Base-by-base conservation (phyloP, 306 rosid genomes). In the Parietaria judaica region DNA sequence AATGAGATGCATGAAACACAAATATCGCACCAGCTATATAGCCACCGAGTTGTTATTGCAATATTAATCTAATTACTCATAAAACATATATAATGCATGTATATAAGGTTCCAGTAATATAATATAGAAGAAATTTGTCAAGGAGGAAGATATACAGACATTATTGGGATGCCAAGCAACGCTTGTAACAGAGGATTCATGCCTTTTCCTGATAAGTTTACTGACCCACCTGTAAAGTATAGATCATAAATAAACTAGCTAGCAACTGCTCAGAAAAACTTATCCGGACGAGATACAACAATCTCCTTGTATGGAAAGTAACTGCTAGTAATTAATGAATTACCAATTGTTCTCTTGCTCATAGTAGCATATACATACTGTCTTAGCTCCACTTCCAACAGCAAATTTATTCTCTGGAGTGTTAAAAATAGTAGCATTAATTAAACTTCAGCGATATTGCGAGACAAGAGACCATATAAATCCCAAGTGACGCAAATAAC, bases 121-220 rank as follows among this genome's bases (percentile, higher is more conserved):
- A n/a, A n/a, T n/a, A n/a, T n/a, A n/a, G n/a, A 39, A 50, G 7
- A 38, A 14, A 54, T 8, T 44, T 46, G 60, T 63, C 43, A 64
- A 44, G 64, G 54, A 47, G 70, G 63, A 51, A 46, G 70, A 68
- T 10, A 3, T 49, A 66, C 59, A 59, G 59, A 62, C 99, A 84
- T 92, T 92, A 76, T 88, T 58, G 7, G 99, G 95, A 81, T 92
- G 96, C 96, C 99, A 92, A 72, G 96, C 89, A 54, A 92, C 95
- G 72, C 80, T 76, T 34, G 96, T 92, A 74, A 92, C 96, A 38
- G 96, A 92, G 74, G 99, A 92, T 36, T 86, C 86, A 5, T 88
- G 99, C 50, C 87, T 74, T 84, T 86, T 92, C 75, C 96, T 82
- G 75, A 92, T 82, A 71, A 88, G 90, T 79, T 92, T 92, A 85